Evolutionary conservation across 2,329 filamentous ascomycete genomes (phyloP), one percentile per base, ranked within the genome.

Genomic region (Curvularia hawaiiensis): DNA sequence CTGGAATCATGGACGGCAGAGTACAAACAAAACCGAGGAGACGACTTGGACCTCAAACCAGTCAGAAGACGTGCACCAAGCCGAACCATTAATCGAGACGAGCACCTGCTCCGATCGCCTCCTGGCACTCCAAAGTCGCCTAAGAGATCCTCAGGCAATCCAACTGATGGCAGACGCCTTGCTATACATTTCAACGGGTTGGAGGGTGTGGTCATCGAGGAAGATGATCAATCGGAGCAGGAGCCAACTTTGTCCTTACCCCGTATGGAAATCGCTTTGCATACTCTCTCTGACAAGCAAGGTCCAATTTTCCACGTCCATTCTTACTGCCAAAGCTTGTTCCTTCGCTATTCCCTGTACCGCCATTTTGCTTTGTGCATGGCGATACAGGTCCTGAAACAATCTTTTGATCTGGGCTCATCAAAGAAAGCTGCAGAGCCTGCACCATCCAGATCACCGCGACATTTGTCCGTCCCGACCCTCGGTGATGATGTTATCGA

Each of bases 141-240:
- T 9, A 70, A 84, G 5, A 84, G 84, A 72, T 81, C 83, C 20
- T 64, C 71, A 7, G 78, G 70, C 26, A 71, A 75, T 61, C 60
- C 64, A 2, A 87, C 87, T 3, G 94, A 99, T 77, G 93, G 93
- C 1, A 85, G 95, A 58, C 88, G 91, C 31, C 79, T 99, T 28
- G 88, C 90, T 3, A 77, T 98, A 26, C 90, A 96, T 71, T 85
- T 90, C 38, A 87, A 90, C 59, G 92, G 92, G 0, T 81, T 99
- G 4, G 95, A 98, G 75, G 92, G 89, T 0, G 94, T 95, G 67
- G 90, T 98, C 48, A 88, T 98, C 47, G 95, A 99, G 73, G 90
- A 90, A 0, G 84, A 89, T 3, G 91, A 97, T 60, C 90, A 87
- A 61, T 89, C 92, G 76, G 92, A 97, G 72, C 80, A 87, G 3